Evolutionary conservation across 176 grass and related monocot species (phyloP), one percentile per base, ranked within the genome.

Genomic region (Oryza officinalis): DNA sequence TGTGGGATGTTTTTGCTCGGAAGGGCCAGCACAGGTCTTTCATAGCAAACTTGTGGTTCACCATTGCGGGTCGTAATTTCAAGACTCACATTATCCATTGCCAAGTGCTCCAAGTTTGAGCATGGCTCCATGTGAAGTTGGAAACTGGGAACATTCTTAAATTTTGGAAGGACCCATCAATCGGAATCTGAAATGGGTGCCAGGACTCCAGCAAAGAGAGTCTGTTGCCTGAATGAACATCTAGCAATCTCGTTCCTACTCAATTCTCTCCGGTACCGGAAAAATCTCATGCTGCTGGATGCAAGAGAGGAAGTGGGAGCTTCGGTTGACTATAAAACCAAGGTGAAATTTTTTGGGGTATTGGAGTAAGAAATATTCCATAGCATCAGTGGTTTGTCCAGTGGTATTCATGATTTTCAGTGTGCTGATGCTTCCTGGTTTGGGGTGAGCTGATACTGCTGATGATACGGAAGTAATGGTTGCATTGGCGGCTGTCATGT

Each of bases 71-170:
- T 31, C 84, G 84, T 52, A 83, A 76, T 69, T 57, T 89, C 64
- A 91, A 89, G 81, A 86, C 76, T 23, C 86, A 91, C 65, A 94
- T 98, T 60, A 86, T 94, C 23, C 90, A 98, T 66, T 98, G 95
- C 65, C 95, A 98, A 52, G 92, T 98, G 75, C 90, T 98, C 76
- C 95, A 93, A 66, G 86, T 87, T 78, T 90, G 81, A 89, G 54
- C 23, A 44, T 82, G 32, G 33, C 20, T 40, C 27, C 81, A 28
- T 52, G 59, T 64, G 54, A 77, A 81, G 65, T 49, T 17, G 66
- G 81, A 79, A 76, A 85, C 63, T 49, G n/a, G 65, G 81, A 79
- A 35, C 28, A 89, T 71, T 35, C 27, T 76, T 30, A 12, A 26
- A 59, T 78, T 78, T 79, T 40, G 30, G 30, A n/a, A 52, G 40